Base-by-base conservation (phyloP, 352 stramenopile species). In the Globisporangium barbulae region DNA sequence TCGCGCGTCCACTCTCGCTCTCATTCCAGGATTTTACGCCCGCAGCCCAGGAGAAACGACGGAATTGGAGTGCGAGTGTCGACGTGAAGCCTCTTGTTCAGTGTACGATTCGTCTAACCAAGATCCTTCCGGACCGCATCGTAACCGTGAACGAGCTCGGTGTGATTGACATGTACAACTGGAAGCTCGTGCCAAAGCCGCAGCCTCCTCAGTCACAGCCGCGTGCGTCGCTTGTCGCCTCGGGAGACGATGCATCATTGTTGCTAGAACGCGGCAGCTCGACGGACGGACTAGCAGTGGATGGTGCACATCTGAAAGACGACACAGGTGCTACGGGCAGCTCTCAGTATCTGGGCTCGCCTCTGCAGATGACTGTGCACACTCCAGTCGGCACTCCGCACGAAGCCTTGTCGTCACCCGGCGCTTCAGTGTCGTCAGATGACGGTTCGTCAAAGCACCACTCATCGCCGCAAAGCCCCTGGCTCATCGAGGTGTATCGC, bases 151-250 rank as follows among this genome's bases (percentile, higher is more conserved):
- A 94, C 59, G 84, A 93, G 25, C 70, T 94, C 4, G 88, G 88
- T 1, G 86, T 94, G 19, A 79, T 96, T n/a, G 88, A 96, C 57
- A 53, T 94, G 4, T 90, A 91, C 73, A 81, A 91, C 59, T 96
- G 88, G 85, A 94, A 89, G 45, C 63, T 96, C 4, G 17, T 81
- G 15, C 74, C 85, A 2, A 91, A 91, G 57, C 74, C 79, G 45
- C 60, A 62, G 17, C 59, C 71, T 12, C 50, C 41, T 13, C 48
- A 56, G 25, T 21, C 59, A 19, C 44, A 53, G 25, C 6, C 37
- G n/a, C 25, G 9, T n/a, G 12, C 10, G 8, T 55, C n/a, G 28
- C 3, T 17, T n/a, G 44, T 6, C 3, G 42, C 30, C 39, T 41
- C 21, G 25, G 35, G 45, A 45, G 41, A 47, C 15, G 62, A 63